Base-by-base conservation (phyloP, 495 filamentous ascomycete species). In the Aspergillus conjunctus region DNA sequence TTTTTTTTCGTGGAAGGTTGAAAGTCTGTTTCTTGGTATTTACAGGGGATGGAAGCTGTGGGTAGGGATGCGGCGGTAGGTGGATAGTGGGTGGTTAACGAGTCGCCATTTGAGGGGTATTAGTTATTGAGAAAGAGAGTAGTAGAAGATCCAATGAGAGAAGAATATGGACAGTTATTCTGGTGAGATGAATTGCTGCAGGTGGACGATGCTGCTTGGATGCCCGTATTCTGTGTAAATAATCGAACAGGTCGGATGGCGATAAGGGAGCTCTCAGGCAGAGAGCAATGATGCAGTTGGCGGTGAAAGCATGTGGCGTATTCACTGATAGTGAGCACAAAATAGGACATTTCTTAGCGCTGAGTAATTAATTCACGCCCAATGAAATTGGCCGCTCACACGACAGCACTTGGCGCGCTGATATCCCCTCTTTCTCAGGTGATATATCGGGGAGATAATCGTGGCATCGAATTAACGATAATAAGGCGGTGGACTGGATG, bases 281-380 rank as follows among this genome's bases (percentile, higher is more conserved):
- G 52, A 41, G 26, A 60, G 60, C 39, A 14, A 39, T 50, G 46
- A 49, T 32, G 26, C 26, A 26, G 26, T 49, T 49, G 58, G 58
- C 51, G 51, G 51, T 60, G 41, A 51, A 31, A 60, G 54, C 59
- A 60, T 43, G 65, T 44, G 46, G 43, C 37, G 9, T 41, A 41
- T 54, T 56, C 34, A 8, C 37, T 9, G 37, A 41, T 7, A 41
- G 11, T 3, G 15, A 7, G 15, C 37, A 14, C 12, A 14, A 14
- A 14, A n/a, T 14, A 11, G 11, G 37, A 41, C 37, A 2, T 26
- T 26, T 26, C 5, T 26, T 26, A 26, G 5, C 26, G 26, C 26
- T 26, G 26, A 26, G 26, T 26, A 26, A 26, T 26, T 2, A 26
- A 26, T 26, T 26, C 26, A 26, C 26, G 26, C 26, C 26, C 26